These are phyloP conservation scores for Lactuca saligna DNA, from an alignment of 129 eudicot genomes.

Conservation along the genomic window DNA sequence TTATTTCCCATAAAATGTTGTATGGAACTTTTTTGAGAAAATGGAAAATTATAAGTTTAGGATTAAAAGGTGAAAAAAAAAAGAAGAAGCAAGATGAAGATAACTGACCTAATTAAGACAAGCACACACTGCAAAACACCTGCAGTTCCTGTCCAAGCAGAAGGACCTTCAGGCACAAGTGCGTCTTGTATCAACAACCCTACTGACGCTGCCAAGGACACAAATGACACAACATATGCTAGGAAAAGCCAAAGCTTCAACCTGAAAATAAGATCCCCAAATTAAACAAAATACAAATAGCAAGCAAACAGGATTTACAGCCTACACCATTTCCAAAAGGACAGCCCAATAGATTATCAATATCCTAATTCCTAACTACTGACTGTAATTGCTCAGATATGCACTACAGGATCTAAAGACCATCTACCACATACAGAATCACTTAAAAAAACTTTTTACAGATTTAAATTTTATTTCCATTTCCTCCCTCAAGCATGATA, in stretches of 20 bases:
- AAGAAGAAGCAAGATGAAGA: not conserved
- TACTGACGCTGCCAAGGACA: conserved; percentile 95
- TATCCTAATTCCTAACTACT: too few species aligned
- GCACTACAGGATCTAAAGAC: too few species aligned
- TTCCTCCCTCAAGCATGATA: too few species aligned
- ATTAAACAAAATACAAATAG: not conserved
- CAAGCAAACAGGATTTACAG: not conserved
- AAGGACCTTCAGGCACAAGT: conserved; percentile 71
- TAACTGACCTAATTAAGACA: conserved; percentile 70
- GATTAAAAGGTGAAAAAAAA: too few species aligned
- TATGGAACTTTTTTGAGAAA: not conserved
- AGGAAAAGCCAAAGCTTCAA: conserved; percentile 97
- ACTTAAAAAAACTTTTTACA: too few species aligned
- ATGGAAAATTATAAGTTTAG: not conserved
- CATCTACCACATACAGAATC: too few species aligned
- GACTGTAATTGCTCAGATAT: too few species aligned
- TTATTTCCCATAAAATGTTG: too few species aligned
- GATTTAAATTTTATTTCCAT: too few species aligned
- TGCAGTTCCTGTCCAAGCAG: conserved; percentile 95
- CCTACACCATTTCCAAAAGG: too few species aligned
- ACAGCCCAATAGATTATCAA: too few species aligned
- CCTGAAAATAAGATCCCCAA: conserved; percentile 39
- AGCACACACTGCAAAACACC: conserved; percentile 96
- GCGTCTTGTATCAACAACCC: conserved; percentile 95
- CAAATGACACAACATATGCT: conserved; percentile 89